Conservation (phyloP, 2,329 filamentous ascomycete species). For the Alternaria triticina region DNA sequence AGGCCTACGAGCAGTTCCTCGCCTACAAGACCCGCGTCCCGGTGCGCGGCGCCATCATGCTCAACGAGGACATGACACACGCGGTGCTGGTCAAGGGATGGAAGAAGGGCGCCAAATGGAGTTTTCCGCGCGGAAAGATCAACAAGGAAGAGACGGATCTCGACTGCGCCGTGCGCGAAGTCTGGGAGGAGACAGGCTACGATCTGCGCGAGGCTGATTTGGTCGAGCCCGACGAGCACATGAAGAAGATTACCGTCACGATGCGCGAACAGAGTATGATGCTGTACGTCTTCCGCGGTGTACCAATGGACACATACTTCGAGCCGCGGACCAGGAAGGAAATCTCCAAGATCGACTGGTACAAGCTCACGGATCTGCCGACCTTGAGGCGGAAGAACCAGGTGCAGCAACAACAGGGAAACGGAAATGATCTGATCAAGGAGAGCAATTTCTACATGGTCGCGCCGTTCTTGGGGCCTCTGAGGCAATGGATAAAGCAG, state of each 20-base stretch:
- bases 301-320: constrained; percentile 86
- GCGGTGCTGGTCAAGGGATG: constrained; percentile 94
- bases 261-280: constrained; percentile 94
- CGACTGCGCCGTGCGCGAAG: constrained; percentile 91
- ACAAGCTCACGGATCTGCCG: constrained; percentile 85
- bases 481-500: constrained; percentile 90
- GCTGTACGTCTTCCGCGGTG: constrained; percentile 87
- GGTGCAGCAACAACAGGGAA: constrained; percentile 62
- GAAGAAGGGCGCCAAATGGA: constrained; percentile 97
- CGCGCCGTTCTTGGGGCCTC: constrained; percentile 81
- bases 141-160: constrained; percentile 96
- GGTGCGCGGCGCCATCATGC: constrained; percentile 89
- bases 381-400: constrained; percentile 73
- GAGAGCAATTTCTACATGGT: constrained; percentile 98
- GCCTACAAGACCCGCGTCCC: constrained; percentile 94
- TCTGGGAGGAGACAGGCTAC: constrained; percentile 94
- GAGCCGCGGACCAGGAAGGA: constrained; percentile 93
- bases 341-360: constrained; percentile 97
- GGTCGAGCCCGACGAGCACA: constrained; percentile 69
- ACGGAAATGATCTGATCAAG: constrained; percentile 63
- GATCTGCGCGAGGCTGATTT: constrained; percentile 79
- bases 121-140: constrained; percentile 95
- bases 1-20: constrained; percentile 89
- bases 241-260: constrained; percentile 85
- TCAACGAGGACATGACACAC: constrained; percentile 93